Evolutionary conservation across 768 basidiomycete species (phyloP).

Genomic region (Cystofilobasidium ferigula): DNA sequence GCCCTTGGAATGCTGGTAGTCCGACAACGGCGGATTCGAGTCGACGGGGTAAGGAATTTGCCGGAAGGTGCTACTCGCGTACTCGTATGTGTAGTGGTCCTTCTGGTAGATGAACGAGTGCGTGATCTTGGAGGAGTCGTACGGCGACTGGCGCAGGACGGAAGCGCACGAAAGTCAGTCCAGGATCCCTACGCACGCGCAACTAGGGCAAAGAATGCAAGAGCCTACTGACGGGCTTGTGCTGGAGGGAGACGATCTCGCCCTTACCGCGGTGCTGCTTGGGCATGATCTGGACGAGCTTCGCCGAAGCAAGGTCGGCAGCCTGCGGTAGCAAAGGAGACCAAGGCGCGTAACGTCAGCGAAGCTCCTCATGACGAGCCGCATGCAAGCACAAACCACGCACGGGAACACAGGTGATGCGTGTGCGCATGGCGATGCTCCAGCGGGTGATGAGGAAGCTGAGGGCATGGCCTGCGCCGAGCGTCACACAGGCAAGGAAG

Average conservation of each 20-base stretch:
- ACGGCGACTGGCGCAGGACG: not conserved
- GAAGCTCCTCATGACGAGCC: not conserved
- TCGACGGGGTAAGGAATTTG: constrained; percentile 83
- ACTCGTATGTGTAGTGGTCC: constrained; percentile 71
- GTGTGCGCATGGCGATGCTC: constrained; percentile 66
- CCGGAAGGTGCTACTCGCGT: constrained; percentile 53
- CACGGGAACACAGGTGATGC: constrained; percentile 68
- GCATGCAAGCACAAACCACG: constrained; percentile 19
- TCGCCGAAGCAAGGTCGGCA: constrained; percentile 55
- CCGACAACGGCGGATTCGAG: constrained; percentile 52
- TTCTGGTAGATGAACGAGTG: constrained; percentile 90
- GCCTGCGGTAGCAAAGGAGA: constrained; percentile 42
- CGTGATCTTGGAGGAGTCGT: constrained; percentile 32
- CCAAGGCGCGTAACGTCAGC: not conserved
- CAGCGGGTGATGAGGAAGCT: constrained; percentile 85
- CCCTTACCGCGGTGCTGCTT: constrained; percentile 72
- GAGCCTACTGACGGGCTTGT: constrained; percentile 43
- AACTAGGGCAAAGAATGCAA: not conserved
- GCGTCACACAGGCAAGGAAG: constrained; percentile 74
- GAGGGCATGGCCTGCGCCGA: constrained; percentile 78
- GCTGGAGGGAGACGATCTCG: constrained; percentile 68
- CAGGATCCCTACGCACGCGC: constrained; percentile 3
- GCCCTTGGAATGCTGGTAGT: constrained; percentile 49
- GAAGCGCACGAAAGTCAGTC: constrained; percentile 2
- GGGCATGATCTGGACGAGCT: constrained; percentile 71